Evolutionary conservation across 345 rosid species (phyloP).

Genomic region (rapeseed (Brassica napus)): DNA sequence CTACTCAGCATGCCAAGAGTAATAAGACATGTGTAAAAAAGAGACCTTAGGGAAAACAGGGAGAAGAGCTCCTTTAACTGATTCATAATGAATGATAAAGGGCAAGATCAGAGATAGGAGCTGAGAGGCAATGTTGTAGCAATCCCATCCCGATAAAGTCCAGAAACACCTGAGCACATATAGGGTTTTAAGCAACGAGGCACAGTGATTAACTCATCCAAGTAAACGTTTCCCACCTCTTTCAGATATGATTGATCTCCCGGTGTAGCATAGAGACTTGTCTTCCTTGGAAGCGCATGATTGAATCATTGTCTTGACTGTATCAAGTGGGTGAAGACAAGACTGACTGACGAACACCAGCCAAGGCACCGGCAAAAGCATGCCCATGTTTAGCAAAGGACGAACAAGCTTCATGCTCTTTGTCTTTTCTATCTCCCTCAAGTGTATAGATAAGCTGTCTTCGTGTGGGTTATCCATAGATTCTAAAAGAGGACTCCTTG

Average conservation of each 20-base stretch:
- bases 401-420: slow-evolving; percentile 33
- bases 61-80: slow-evolving; percentile 76
- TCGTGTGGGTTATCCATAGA: slow-evolving; percentile 36
- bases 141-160: slow-evolving; percentile 86
- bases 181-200: slow-evolving; percentile 7
- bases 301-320: slow-evolving; percentile 77
- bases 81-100: slow-evolving; percentile 82
- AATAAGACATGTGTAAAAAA: slow-evolving; percentile 20
- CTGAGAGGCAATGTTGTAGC: slow-evolving; percentile 86
- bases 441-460: slow-evolving; percentile 30
- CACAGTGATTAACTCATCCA: slow-evolving; percentile 10
- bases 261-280: slow-evolving; percentile 61
- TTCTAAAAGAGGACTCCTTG: slow-evolving; percentile 34
- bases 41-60: slow-evolving; percentile 77
- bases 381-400: slow-evolving; percentile 67
- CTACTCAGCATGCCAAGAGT: not conserved
- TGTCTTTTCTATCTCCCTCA: slow-evolving; percentile 32
- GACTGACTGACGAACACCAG: slow-evolving; percentile 84
- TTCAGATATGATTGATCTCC: slow-evolving; percentile 78
- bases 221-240: slow-evolving; percentile 54
- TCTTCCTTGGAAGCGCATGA: slow-evolving; percentile 76
- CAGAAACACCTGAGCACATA: slow-evolving; percentile 60
- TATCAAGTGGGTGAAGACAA: slow-evolving; percentile 92
- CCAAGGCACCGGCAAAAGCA: slow-evolving; percentile 92
- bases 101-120: slow-evolving; percentile 94